Evolutionary conservation across 768 basidiomycete genomes (phyloP).

Genomic region (Macrocybe gigantea): DNA sequence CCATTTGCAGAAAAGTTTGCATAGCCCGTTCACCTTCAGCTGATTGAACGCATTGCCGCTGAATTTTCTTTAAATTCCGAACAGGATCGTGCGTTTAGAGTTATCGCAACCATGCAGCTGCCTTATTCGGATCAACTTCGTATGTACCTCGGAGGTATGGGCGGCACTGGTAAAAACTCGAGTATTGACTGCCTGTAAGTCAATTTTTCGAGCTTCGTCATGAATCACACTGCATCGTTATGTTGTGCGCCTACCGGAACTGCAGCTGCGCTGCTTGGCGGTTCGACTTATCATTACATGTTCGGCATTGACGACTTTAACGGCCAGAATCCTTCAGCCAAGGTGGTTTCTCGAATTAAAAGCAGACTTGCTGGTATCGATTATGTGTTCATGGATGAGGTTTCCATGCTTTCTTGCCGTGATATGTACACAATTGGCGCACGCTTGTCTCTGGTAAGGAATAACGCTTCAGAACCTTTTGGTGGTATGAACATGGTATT

Average conservation of each 20-base stretch:
- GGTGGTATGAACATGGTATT: slow-evolving; percentile 37
- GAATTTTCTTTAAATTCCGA: too few species aligned
- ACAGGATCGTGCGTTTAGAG: slow-evolving; percentile 15
- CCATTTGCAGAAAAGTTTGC: too few species aligned
- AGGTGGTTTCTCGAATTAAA: slow-evolving; percentile 9
- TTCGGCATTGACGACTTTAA: slow-evolving; percentile 16
- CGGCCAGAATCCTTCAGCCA: background rate
- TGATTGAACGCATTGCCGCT: too few species aligned
- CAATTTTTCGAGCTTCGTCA: slow-evolving; percentile 13
- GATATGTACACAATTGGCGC: slow-evolving; percentile 24
- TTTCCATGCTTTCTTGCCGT: slow-evolving; percentile 33
- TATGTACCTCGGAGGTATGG: slow-evolving; percentile 24
- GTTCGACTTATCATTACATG: slow-evolving; percentile 30
- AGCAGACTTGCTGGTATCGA: slow-evolving; percentile 22
- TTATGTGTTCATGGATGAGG: slow-evolving; percentile 37
- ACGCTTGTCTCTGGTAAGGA: slow-evolving; percentile 13
- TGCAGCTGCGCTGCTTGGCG: slow-evolving; percentile 23
- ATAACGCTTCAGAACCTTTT: slow-evolving; percentile 15
- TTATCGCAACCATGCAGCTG: slow-evolving; percentile 19
- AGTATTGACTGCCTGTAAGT: too few species aligned
- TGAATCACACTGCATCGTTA: slow-evolving; percentile 14
- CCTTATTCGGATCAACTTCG: slow-evolving; percentile 8
- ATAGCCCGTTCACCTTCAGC: too few species aligned
- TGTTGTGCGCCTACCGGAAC: slow-evolving; percentile 27
- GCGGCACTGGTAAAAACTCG: slow-evolving; percentile 22